Base-by-base conservation (phyloP, 305 asterid species). In the Withania somnifera region DNA sequence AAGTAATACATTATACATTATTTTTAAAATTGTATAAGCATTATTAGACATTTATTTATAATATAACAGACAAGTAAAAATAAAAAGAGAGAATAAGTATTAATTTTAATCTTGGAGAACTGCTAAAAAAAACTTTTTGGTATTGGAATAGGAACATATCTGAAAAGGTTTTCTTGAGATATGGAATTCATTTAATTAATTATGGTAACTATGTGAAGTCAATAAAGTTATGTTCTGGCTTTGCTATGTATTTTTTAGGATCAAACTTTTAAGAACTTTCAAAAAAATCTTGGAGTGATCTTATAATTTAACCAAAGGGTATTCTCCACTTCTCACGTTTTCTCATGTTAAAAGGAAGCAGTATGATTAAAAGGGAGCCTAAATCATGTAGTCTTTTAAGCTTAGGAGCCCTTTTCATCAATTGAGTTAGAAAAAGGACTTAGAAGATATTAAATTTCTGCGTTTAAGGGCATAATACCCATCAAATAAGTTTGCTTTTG, bases 91-190 rank as follows among this genome's bases (percentile, higher is more conserved):
- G 40, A 34, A 7, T 32, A 32, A 32, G 36, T 34, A 34, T 1
- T 5, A 58, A 2, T 30, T 32, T 14, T 63, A 61, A 67, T 38
- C 32, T 67, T 67, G 53, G 30, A 38, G 53, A 68, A 40, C 9
- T 19, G 13, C 6, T 3, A 0, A 32, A 34, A 34, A 34, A 38
- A 75, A 6, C 28, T 82, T 81, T 71, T 64, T 3, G 53, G 38
- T 14, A 42, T 42, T 4, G 57, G 45, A 51, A n/a, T 66, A 24
- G 53, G 73, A 73, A 79, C 79, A 47, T 11, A 71, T 19, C 67
- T 82, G 14, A 56, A 84, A 69, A 51, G 34, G 34, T 47, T n/a
- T 30, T 78, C 83, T 82, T 57, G 78, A 73, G 50, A 73, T 71
- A 11, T 40, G 82, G 20, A 66, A 63, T 82, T 54, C 40, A 81